phyloP scores from a whole-genome alignment of 1,284 basidiomycete species.

The Rhodotorula sp. region DNA sequence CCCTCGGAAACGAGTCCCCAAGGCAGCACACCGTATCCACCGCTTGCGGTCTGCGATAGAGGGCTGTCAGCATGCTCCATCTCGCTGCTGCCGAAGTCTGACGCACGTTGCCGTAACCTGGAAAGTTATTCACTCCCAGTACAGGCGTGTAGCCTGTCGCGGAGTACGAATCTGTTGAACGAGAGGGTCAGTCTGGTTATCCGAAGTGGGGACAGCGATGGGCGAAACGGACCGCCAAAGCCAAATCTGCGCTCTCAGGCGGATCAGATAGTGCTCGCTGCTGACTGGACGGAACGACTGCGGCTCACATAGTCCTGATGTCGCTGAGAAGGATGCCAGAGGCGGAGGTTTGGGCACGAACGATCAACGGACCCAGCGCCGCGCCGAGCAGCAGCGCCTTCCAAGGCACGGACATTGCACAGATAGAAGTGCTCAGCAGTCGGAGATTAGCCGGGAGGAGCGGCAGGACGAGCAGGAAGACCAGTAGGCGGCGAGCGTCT shows the following conservation, averaged over 20 bases:
- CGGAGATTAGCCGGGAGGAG: too few relatives aligned
- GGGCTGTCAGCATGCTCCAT: background rate
- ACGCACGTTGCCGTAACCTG: conserved; percentile 1
- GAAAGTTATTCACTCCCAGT: conserved; percentile 4
- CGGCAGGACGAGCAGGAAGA: too few relatives aligned
- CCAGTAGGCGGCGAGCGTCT: too few relatives aligned
- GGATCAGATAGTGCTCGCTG: background rate
- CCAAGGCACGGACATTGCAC: too few relatives aligned
- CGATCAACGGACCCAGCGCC: background rate
- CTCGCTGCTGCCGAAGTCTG: background rate
- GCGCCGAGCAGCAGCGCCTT: background rate
- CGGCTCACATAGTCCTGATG: conserved; percentile 13
- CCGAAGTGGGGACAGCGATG: background rate
- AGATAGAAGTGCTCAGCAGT: too few relatives aligned
- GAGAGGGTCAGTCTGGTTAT: background rate
- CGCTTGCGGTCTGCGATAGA: background rate
- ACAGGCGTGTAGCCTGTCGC: conserved; percentile 12
- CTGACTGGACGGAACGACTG: background rate
- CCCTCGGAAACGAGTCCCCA: rapidly evolving
- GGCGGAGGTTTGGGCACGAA: background rate
- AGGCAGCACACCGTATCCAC: conserved; percentile 6
- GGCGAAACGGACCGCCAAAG: conserved; percentile 19
- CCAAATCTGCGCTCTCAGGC: conserved; percentile 9
- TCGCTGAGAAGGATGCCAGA: background rate
- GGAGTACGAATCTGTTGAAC: conserved; percentile 19